Conservation (phyloP, 805 yeast genomes). For the Dipodascopsis tothii region DNA sequence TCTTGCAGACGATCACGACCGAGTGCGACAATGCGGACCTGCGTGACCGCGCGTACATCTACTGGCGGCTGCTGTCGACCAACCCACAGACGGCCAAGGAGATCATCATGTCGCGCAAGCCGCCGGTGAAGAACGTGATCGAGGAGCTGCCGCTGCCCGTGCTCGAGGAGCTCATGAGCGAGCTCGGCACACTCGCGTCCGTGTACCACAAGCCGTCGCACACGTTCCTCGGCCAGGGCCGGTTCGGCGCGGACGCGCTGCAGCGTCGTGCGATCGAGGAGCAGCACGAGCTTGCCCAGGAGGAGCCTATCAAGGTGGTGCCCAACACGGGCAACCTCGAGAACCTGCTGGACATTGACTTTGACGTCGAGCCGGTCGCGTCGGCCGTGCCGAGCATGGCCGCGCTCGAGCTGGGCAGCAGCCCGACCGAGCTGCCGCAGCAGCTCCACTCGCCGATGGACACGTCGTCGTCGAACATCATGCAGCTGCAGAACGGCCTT, state of each 20-base stretch:
- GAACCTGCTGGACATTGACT: conserved; percentile 78
- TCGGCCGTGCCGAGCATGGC: conserved; percentile 12
- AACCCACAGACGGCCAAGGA: conserved; percentile 68
- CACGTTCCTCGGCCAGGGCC: conserved; percentile 46
- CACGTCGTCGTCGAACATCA: no score
- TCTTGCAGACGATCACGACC: conserved; percentile 66
- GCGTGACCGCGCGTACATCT: conserved; percentile 77
- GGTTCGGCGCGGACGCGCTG: conserved; percentile 37
- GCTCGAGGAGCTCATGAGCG: conserved; percentile 60
- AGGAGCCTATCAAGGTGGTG: conserved; percentile 45
- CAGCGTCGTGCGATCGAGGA: conserved; percentile 59
- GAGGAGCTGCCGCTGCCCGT: conserved; percentile 62
- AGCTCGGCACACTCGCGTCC: conserved; percentile 77
- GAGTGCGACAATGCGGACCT: conserved; percentile 77
- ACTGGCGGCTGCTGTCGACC: conserved; percentile 77
- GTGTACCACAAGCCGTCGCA: conserved; percentile 80
- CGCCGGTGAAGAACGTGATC: conserved; percentile 65
- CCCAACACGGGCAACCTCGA: conserved; percentile 50
- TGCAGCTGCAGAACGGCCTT: no score
- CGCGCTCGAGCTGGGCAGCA: not conserved
- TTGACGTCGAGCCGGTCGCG: conserved; percentile 39
- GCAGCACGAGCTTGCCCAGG: conserved; percentile 65
- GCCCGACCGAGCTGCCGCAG: not conserved
- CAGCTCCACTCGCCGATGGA: no score
- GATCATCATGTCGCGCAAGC: conserved; percentile 55